A percentile compares a stretch with the other conserved stretches of the same genome.
These are phyloP conservation scores for Trametes sp. DNA, from an alignment of 1,284 basidiomycete genomes.

Conservation along the genomic window DNA sequence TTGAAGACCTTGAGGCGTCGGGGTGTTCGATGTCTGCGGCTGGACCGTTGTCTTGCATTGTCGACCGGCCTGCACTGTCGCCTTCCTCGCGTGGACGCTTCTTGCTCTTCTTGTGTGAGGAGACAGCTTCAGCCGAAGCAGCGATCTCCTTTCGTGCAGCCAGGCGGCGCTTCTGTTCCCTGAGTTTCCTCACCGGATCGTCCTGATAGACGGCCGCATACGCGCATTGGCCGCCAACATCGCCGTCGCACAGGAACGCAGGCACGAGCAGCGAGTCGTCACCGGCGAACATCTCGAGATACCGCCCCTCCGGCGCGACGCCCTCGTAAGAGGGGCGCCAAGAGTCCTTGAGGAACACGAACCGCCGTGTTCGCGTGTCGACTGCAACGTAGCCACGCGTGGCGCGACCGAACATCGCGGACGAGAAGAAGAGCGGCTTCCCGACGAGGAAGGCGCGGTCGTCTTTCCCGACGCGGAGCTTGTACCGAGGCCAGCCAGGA, in stretches of 20 bases:
- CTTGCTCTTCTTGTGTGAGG: background rate
- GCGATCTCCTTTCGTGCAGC: background rate
- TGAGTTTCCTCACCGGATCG: background rate
- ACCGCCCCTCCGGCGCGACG: constrained; percentile 3
- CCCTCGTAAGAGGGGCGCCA: constrained; percentile 15
- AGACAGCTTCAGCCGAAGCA: background rate
- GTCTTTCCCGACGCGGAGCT: constrained; percentile 6
- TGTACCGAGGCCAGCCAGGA: constrained; percentile 3
- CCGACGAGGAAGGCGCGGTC: constrained; percentile 12
- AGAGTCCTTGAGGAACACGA: constrained; percentile 23
- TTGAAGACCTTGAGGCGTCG: no score
- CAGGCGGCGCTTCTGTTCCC: background rate
- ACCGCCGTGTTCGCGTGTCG: background rate
- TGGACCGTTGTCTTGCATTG: background rate
- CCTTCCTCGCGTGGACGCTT: background rate
- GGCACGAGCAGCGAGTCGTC: background rate
- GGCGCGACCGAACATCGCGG: constrained; percentile 13
- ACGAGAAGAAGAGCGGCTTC: constrained; percentile 3
- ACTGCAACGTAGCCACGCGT: constrained; percentile 18
- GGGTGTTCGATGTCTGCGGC: no score
- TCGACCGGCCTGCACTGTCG: background rate
- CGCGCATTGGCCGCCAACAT: background rate
- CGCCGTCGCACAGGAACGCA: background rate
- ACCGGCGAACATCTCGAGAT: background rate
- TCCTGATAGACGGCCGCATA: background rate